These are phyloP conservation scores for Volvox carteri DNA, from an alignment of 163 green algal species.

Conservation along the genomic window DNA sequence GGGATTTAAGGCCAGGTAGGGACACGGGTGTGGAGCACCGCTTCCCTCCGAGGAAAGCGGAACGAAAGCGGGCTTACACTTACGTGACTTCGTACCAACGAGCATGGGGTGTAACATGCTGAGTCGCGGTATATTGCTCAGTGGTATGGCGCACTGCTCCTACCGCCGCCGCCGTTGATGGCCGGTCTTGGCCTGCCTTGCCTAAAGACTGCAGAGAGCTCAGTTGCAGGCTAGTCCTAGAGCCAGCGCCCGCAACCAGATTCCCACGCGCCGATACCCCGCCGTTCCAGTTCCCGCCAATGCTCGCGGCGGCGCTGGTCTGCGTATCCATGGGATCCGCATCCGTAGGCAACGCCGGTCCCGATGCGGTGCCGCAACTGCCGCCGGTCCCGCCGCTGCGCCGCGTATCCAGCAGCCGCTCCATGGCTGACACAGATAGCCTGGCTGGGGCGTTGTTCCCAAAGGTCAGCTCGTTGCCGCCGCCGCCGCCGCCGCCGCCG, in stretches of 20 bases:
- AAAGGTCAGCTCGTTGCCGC: constrained; percentile 1
- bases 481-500: not conserved
- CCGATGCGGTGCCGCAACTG: not conserved
- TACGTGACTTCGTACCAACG: constrained; percentile 39
- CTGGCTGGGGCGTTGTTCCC: not conserved
- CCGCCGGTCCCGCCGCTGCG: not conserved
- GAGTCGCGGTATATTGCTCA: no score
- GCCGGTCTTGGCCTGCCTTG: not conserved
- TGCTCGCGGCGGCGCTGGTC: no score
- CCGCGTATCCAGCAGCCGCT: not conserved
- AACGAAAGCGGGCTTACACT: not conserved
- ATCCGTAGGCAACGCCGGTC: not conserved
- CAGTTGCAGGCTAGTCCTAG: not conserved
- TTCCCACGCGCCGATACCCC: not conserved
- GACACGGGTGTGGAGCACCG: no score
- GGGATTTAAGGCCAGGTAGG: no score
- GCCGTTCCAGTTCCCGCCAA: not conserved
- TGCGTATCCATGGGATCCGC: not conserved
- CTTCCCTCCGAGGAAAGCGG: no score
- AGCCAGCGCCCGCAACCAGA: not conserved
- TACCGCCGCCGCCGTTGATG: not conserved
- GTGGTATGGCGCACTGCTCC: not conserved
- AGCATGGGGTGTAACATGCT: not conserved
- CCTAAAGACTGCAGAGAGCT: not conserved
- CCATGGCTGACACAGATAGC: not conserved